These are phyloP conservation scores for Nemania sp. DNA, from an alignment of 2,329 filamentous ascomycete genomes.

Conservation along the genomic window DNA sequence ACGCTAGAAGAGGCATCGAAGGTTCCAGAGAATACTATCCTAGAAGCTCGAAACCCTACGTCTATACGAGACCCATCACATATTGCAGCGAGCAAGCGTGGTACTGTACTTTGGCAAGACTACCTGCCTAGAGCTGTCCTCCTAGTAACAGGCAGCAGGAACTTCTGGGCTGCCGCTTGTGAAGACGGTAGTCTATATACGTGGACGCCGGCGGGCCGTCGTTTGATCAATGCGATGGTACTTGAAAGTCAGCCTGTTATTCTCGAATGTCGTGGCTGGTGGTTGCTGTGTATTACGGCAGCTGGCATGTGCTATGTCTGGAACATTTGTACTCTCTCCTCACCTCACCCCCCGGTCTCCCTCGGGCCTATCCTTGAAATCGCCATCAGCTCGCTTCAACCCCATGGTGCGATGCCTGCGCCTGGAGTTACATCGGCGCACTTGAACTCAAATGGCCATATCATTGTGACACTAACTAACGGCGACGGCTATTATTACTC, in stretches of 20 bases:
- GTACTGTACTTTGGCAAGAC: slow-evolving; percentile 90
- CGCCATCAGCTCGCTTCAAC: slow-evolving; percentile 81
- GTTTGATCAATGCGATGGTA: slow-evolving; percentile 85
- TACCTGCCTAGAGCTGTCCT: slow-evolving; percentile 88
- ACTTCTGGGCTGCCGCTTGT: slow-evolving; percentile 92
- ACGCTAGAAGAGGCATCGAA: slow-evolving; percentile 72
- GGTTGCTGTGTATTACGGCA: slow-evolving; percentile 89
- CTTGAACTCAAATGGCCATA: slow-evolving; percentile 85
- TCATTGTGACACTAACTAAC: slow-evolving; percentile 92
- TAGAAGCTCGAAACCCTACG: slow-evolving; percentile 89
- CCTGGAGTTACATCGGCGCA: slow-evolving; percentile 92
- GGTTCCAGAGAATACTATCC: slow-evolving; percentile 75
- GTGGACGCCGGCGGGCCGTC: slow-evolving; percentile 91
- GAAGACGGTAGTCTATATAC: slow-evolving; percentile 91
- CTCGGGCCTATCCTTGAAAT: slow-evolving; percentile 90
- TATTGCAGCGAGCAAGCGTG: slow-evolving; percentile 83
- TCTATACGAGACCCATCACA: slow-evolving; percentile 84
- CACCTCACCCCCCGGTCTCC: slow-evolving; percentile 90
- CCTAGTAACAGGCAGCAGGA: slow-evolving; percentile 88
- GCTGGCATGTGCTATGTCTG: slow-evolving; percentile 92
- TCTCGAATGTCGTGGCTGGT: slow-evolving; percentile 88
- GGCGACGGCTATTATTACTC: slow-evolving; percentile 95
- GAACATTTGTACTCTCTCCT: slow-evolving; percentile 85
- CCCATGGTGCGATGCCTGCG: slow-evolving; percentile 78
- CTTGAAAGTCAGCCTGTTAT: slow-evolving; percentile 95